These are phyloP conservation scores for Tulasnella sp. DNA, from an alignment of 768 basidiomycete genomes.

Conservation along the genomic window DNA sequence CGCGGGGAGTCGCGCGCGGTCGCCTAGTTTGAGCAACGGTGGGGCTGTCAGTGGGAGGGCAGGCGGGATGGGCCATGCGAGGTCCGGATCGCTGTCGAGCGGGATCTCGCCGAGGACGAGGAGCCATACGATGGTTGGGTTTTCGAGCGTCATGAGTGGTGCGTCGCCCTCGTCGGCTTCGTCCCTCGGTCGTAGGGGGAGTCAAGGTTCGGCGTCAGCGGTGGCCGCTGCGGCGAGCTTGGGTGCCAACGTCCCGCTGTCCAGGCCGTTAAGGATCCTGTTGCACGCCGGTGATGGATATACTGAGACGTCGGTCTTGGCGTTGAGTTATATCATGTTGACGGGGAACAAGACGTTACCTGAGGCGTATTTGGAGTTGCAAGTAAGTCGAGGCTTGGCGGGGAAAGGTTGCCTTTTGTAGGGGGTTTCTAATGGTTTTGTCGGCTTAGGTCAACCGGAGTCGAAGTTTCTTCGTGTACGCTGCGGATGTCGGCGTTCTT, in stretches of 20 bases:
- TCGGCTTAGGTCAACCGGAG: constrained; percentile 39
- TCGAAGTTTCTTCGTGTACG: constrained; percentile 88
- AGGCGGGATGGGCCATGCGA: background rate
- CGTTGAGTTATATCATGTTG: constrained; percentile 78
- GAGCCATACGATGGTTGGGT: constrained; percentile 2
- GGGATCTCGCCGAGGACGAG: background rate
- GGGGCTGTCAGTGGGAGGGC: background rate
- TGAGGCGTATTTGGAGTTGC: constrained; percentile 87
- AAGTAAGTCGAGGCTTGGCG: constrained; percentile 46
- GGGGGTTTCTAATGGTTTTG: background rate
- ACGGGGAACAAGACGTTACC: constrained; percentile 54
- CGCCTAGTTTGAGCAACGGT: background rate
- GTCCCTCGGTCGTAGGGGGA: background rate
- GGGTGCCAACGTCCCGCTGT: constrained; percentile 16
- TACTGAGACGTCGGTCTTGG: constrained; percentile 83
- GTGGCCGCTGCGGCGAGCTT: constrained; percentile 26
- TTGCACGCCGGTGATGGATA: constrained; percentile 84
- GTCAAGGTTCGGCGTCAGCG: constrained; percentile 21
- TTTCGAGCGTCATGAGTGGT: background rate
- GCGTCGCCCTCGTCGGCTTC: background rate
- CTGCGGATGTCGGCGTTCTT: constrained; percentile 61
- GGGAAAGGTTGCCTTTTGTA: constrained; percentile 19
- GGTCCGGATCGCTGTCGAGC: background rate
- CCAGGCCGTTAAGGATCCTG: constrained; percentile 54
- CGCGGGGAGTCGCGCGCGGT: background rate